Evolutionary conservation across 139 green algal genomes (phyloP).

Genomic region (Pseudopediastrum boryanum): DNA sequence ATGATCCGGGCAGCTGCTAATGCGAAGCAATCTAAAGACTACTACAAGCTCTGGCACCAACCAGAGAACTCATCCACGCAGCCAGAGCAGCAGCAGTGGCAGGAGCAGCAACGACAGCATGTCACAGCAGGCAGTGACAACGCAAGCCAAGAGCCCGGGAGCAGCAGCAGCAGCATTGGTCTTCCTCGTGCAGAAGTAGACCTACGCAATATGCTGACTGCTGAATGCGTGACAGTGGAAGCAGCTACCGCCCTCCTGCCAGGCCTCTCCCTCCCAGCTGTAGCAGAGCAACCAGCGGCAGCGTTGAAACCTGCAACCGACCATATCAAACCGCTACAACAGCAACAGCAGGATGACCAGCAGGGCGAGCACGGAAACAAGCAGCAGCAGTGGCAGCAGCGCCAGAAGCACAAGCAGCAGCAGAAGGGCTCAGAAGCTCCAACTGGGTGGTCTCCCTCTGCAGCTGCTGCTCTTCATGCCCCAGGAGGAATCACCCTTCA

Average conservation of each 20-base stretch:
- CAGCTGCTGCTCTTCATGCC: conserved; percentile 41
- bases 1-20: conserved; percentile 54
- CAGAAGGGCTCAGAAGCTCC: neutral
- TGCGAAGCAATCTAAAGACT: conserved; percentile 59
- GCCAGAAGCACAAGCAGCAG: conserved; percentile 27
- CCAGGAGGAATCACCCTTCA: conserved; percentile 57
- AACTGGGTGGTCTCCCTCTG: neutral
- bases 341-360: no score
- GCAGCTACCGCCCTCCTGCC: conserved; percentile 12
- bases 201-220: no score
- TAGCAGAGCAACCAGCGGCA: no score
- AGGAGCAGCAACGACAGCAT: neutral
- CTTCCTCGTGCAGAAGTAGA: no score
- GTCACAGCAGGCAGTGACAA: no score
- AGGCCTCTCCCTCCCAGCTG: neutral
- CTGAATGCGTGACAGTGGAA: neutral
- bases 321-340: no score
- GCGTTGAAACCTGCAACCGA: no score
- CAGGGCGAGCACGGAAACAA: neutral
- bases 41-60: conserved; percentile 36
- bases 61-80: no score
- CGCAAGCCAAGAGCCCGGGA: neutral
- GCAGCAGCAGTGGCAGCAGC: conserved; percentile 12
- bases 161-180: conserved; percentile 1
- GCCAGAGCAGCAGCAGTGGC: conserved; percentile 20